Evolutionary conservation across 2,329 filamentous ascomycete species (phyloP), one percentile per base, ranked within the genome.

Genomic region (Nemania serpens): DNA sequence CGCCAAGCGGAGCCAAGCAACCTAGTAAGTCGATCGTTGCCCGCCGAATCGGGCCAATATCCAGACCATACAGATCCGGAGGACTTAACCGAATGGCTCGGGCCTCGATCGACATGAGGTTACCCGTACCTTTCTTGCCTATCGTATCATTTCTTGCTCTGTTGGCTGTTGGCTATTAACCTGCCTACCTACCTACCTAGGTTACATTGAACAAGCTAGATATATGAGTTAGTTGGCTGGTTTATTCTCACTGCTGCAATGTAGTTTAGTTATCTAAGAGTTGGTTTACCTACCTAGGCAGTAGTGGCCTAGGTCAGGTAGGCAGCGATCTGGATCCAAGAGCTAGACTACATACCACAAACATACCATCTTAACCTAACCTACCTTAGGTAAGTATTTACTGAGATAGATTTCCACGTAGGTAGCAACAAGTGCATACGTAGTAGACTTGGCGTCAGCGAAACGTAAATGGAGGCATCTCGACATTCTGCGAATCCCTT

Each of bases 151-250:
- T 25, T 6, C 5, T 11, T 11, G 5, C 7, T 12, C 42, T 45
- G 42, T 45, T 45, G 20, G 18, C 22, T 45, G 42, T 45, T 20
- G 18, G 45, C 36, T 12, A 39, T n/a, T 13, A 13, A 5, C 36
- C 5, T 39, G 36, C 36, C 11, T 39, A 12, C 36, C 36, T 39
- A n/a, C 36, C 36, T 39, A 39, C 36, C 4, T 39, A 10, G 11
- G 15, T 13, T 39, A 13, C 36, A 39, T 39, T 3, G 15, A 39
- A 5, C 36, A 39, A 13, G 11, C 36, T 39, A 10, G 3, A 13
- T 39, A 4, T 39, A 39, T 12, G 36, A 5, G 4, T 39, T 61
- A 52, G 41, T 46, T 48, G 48, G 52, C 56, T 61, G 22, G 58
- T 47, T 46, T 7, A 29, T 29, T 29, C 4, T 29, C 25, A 29